Base-by-base conservation (phyloP, 2,329 filamentous ascomycete genomes). In the Ophiostoma montium region DNA sequence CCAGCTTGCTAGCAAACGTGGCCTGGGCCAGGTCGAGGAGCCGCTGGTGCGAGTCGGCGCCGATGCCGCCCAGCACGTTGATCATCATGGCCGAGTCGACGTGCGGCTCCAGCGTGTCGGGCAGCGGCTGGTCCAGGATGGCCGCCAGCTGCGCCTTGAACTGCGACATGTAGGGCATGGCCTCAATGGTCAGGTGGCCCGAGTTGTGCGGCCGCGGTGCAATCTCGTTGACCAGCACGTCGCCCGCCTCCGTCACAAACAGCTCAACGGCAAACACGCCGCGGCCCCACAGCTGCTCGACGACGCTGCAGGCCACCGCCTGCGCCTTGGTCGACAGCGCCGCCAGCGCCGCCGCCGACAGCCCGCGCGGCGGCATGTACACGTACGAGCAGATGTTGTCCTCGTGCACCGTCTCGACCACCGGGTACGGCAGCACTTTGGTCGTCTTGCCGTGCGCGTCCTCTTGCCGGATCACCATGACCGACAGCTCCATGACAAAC, bases 221-320 rank as follows among this genome's bases (percentile, higher is more conserved):
- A 54, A 94, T 83, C 66, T 95, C 88, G 64, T 94, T 95, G 57
- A 95, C 75, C 51, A 94, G 67, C 2, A 95, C 72, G 1, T 70
- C 19, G 30, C 79, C 78, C 58, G 92, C 79, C 45, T 80, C 68
- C 11, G 89, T 75, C 3, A 96, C 67, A 66, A 98, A 98, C 80
- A 96, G 86, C 67, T 98, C 92, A 0, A 96, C 90, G 1, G 90
- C 92, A 64, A 95, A 98, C 31, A 95, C 86, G 55, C 92, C 92
- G 54, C 92, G 83, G 47, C 92, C 92, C 69, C 81, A 80, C 49
- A 98, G 83, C 47, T 78, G 82, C 38, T 76, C 74, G 19, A 95
- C 80, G 11, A 92, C 89, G 51, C 84, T 79, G 57, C 79, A 78
- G 0, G 89, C 92, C 0, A 95, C 72, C 38, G 80, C 74, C 60